Evolutionary conservation across 2,329 filamentous ascomycete species (phyloP).

Genomic region (Aspergillus jensenii): DNA sequence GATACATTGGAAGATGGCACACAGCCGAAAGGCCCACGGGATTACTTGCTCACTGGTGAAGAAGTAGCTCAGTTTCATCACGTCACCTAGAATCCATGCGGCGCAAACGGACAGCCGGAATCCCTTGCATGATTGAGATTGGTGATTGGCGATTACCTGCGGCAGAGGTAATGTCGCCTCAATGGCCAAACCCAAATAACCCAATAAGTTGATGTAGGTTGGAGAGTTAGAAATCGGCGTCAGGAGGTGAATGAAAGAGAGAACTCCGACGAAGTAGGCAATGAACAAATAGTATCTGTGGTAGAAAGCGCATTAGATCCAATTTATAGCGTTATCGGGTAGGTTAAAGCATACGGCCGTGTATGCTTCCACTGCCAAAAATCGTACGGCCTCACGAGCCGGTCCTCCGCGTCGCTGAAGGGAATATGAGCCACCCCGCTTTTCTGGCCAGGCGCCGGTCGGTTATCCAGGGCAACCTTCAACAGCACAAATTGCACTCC

Average conservation of each 20-base stretch:
- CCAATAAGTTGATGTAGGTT: constrained; percentile 45
- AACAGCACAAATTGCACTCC: constrained; percentile 58
- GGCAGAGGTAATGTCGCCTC: constrained; percentile 50
- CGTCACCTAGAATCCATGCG: constrained; percentile 50
- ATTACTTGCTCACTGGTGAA: constrained; percentile 45
- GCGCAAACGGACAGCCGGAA: constrained; percentile 49
- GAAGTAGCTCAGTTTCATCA: constrained; percentile 53
- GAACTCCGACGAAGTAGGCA: constrained; percentile 49
- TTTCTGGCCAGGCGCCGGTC: constrained; percentile 44
- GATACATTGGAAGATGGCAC: constrained; percentile 49
- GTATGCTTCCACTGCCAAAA: constrained; percentile 64
- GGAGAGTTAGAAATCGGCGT: constrained; percentile 45
- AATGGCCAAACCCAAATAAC: constrained; percentile 47
- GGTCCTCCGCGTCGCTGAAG: constrained; percentile 34
- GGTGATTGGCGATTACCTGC: constrained; percentile 50
- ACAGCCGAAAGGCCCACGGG: constrained; percentile 50
- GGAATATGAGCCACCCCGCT: constrained; percentile 42
- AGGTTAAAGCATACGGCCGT: constrained; percentile 46
- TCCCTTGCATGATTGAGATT: constrained; percentile 48
- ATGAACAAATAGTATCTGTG: constrained; percentile 59
- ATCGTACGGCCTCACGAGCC: constrained; percentile 53
- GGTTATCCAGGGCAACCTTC: constrained; percentile 61
- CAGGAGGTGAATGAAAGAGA: constrained; percentile 56
- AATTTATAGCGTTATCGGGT: background rate
- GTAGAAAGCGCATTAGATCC: background rate